Percentiles rank a stretch among this genome's conserved stretches.
These are phyloP conservation scores for Globisporangium emineosum DNA, from an alignment of 352 stramenopile genomes.

Conservation along the genomic window DNA sequence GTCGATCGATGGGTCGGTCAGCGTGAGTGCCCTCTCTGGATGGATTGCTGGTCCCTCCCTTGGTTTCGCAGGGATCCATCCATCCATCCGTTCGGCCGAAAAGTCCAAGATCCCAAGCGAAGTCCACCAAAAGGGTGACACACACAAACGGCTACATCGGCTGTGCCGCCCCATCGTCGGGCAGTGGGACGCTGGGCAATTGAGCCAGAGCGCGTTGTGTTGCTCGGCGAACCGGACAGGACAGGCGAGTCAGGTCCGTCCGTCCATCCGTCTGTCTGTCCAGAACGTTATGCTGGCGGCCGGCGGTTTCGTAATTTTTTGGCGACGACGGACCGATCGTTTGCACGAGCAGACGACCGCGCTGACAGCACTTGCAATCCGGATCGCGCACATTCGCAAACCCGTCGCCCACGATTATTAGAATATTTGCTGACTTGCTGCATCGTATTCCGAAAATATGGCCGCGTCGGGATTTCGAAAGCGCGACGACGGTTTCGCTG, in stretches of 20 bases:
- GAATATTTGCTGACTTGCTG: not conserved
- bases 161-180: conserved; percentile 5
- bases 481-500: not conserved
- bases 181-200: not conserved
- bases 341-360: not conserved
- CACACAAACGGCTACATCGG: conserved; percentile 12
- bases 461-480: not conserved
- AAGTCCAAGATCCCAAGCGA: conserved; percentile 13
- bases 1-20: not conserved
- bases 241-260: not conserved
- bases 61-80: not conserved
- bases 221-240: conserved; percentile 6
- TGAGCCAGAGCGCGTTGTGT: conserved; percentile 11
- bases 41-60: conserved; percentile 6
- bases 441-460: not conserved
- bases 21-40: conserved; percentile 12
- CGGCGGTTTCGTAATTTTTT: not conserved
- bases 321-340: not conserved
- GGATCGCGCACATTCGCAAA: not conserved
- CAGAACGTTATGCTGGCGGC: conserved; percentile 7
- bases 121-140: conserved; percentile 12
- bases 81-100: conserved; percentile 1
- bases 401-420: too few relatives aligned
- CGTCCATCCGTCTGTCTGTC: not conserved
- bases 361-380: conserved; percentile 7